Conservation (phyloP, 495 filamentous ascomycete genomes). For the Aspergillus conjunctus region DNA sequence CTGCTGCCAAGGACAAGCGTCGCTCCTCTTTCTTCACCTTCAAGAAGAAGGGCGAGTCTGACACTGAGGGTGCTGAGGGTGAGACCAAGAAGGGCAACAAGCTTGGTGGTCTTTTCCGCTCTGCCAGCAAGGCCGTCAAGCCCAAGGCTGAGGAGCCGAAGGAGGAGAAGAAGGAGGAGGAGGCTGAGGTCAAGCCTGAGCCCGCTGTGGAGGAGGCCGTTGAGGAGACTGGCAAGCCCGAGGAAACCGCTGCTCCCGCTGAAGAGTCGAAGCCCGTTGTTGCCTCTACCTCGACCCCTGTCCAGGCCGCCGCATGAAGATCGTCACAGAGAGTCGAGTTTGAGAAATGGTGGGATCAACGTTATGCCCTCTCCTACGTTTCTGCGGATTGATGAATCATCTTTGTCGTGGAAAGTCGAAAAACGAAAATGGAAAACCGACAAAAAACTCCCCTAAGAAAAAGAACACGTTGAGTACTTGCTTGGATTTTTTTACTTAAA, state of each 20-base stretch:
- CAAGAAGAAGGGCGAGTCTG: slow-evolving; percentile 54
- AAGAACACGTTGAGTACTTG: slow-evolving; percentile 23
- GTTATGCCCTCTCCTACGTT: slow-evolving; percentile 24
- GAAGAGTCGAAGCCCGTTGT: slow-evolving; percentile 41
- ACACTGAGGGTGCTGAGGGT: slow-evolving; percentile 51
- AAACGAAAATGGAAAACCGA: slow-evolving; percentile 15
- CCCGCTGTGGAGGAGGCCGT: slow-evolving; percentile 34
- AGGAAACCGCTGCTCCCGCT: slow-evolving; percentile 32
- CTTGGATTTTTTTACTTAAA: slow-evolving; percentile 15
- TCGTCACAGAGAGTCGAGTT: slow-evolving; percentile 38
- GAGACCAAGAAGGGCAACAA: slow-evolving; percentile 57
- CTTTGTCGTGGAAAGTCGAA: slow-evolving; percentile 12
- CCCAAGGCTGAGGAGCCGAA: slow-evolving; percentile 41
- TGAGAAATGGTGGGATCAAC: slow-evolving; percentile 50
- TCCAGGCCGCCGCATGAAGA: slow-evolving; percentile 55
- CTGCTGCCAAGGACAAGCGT: slow-evolving; percentile 53
- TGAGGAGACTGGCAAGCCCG: slow-evolving; percentile 37
- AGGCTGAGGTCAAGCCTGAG: slow-evolving; percentile 40
- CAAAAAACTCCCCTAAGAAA: slow-evolving; percentile 15
- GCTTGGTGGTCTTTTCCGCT: slow-evolving; percentile 59
- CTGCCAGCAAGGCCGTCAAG: slow-evolving; percentile 58
- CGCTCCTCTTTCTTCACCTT: slow-evolving; percentile 60
- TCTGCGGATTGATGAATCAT: slow-evolving; percentile 20
- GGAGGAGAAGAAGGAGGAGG: slow-evolving; percentile 22
- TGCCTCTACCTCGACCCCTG: slow-evolving; percentile 42